Percentiles rank a stretch among this genome's conserved stretches.
phyloP scores from a whole-genome alignment of 2,329 filamentous ascomycete species.

The Alternaria longipes region DNA sequence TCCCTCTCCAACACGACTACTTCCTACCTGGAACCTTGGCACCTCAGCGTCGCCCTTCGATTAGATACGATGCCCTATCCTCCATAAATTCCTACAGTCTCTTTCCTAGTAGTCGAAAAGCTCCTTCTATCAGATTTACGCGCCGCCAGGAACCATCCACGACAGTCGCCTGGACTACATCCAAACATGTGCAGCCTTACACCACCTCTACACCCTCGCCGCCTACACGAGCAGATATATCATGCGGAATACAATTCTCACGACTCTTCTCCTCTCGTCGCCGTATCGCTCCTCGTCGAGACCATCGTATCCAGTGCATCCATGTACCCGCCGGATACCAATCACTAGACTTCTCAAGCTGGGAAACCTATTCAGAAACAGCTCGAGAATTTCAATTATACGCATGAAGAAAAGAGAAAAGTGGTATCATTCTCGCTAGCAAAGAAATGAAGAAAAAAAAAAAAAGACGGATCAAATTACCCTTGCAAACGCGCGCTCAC shows the following conservation, averaged over 20 bases:
- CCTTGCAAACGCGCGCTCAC: no score
- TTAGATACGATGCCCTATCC: background rate
- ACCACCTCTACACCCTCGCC: fast-evolving
- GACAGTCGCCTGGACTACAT: background rate
- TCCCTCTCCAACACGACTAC: background rate
- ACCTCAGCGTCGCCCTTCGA: background rate
- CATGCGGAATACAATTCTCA: background rate
- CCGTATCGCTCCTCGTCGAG: background rate
- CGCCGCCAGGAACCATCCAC: background rate
- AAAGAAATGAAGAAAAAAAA: no score
- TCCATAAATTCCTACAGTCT: background rate
- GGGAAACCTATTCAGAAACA: background rate
- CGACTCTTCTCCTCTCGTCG: background rate
- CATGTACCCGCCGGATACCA: background rate
- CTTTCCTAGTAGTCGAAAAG: background rate
- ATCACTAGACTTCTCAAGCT: background rate
- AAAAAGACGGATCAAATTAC: no score
- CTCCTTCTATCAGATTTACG: background rate
- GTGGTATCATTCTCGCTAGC: background rate
- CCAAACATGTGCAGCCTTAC: background rate
- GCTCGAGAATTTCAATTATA: background rate
- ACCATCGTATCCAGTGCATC: background rate
- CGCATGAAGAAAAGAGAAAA: background rate
- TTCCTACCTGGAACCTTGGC: background rate
- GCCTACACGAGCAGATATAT: background rate